Evolutionary conservation across 2,329 filamentous ascomycete species (phyloP).

Genomic region (Aspergillus pseudoterreus): DNA sequence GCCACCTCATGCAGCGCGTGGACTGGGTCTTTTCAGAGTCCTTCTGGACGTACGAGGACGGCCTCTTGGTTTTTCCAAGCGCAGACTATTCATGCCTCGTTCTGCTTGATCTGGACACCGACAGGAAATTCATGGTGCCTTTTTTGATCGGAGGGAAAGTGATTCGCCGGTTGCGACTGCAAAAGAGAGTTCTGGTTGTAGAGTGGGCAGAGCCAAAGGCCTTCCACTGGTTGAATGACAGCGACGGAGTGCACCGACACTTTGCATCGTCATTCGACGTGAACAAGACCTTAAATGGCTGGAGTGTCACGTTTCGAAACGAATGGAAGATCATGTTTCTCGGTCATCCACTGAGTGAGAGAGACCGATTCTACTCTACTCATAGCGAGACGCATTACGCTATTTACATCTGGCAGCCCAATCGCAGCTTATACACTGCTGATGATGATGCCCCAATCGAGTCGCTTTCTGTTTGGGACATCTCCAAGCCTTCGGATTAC

Average conservation of each 20-base stretch:
- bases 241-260: conserved; percentile 53
- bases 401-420: conserved; percentile 60
- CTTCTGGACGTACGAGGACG: conserved; percentile 57
- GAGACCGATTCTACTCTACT: conserved; percentile 60
- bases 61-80: conserved; percentile 53
- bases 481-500: conserved; percentile 48
- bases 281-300: conserved; percentile 23
- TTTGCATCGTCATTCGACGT: conserved; percentile 60
- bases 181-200: conserved; percentile 55
- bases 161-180: conserved; percentile 54
- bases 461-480: conserved; percentile 58
- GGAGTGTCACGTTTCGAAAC: conserved; percentile 50
- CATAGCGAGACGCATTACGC: conserved; percentile 60
- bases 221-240: conserved; percentile 51
- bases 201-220: conserved; percentile 58
- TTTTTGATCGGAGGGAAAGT: conserved; percentile 50
- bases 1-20: conserved; percentile 27
- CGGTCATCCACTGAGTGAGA: conserved; percentile 52
- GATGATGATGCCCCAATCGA: conserved; percentile 57
- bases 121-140: conserved; percentile 45
- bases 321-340: conserved; percentile 61
- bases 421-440: conserved; percentile 50
- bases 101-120: conserved; percentile 50
- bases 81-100: conserved; percentile 33
- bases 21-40: conserved; percentile 36